phyloP scores from a whole-genome alignment of 2,329 filamentous ascomycete species.

The Exophiala mesophila region DNA sequence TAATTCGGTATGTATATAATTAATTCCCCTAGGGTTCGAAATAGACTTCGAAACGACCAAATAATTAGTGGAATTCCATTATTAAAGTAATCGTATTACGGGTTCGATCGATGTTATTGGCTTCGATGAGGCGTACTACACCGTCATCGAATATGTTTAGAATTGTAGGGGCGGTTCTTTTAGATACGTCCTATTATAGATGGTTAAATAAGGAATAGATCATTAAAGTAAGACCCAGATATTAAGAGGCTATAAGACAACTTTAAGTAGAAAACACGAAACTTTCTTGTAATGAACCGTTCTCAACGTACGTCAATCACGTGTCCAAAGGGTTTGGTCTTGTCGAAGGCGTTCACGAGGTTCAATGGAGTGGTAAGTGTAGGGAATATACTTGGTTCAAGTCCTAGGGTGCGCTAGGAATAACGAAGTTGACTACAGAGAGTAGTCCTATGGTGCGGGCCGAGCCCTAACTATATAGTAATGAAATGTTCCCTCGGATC shows the following conservation, averaged over 20 bases:
- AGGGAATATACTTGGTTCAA: too few species aligned
- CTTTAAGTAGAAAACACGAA: too few species aligned
- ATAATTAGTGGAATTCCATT: conserved; percentile 3
- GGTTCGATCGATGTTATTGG: conserved; percentile 3
- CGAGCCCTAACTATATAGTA: too few species aligned
- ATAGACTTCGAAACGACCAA: conserved; percentile 3
- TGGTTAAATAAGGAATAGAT: not conserved
- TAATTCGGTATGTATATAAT: conserved; percentile 14
- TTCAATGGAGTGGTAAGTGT: too few species aligned
- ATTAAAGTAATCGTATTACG: conserved; percentile 4
- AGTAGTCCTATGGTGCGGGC: too few species aligned
- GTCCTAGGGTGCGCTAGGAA: too few species aligned
- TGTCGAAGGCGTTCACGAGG: too few species aligned
- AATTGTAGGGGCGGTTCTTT: conserved; percentile 3
- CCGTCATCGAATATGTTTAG: conserved; percentile 5
- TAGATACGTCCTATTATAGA: not conserved
- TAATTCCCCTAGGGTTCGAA: conserved; percentile 3
- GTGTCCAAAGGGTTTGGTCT: too few species aligned
- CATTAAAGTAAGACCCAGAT: not conserved
- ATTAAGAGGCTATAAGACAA: not conserved
- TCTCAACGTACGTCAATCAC: too few species aligned
- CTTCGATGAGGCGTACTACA: conserved; percentile 4
- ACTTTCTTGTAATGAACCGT: too few species aligned
- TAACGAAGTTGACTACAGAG: too few species aligned
- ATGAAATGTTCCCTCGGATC: too few species aligned